Evolutionary conservation across 306 rosid genomes (phyloP).

Genomic region (Quercus bicolor): DNA sequence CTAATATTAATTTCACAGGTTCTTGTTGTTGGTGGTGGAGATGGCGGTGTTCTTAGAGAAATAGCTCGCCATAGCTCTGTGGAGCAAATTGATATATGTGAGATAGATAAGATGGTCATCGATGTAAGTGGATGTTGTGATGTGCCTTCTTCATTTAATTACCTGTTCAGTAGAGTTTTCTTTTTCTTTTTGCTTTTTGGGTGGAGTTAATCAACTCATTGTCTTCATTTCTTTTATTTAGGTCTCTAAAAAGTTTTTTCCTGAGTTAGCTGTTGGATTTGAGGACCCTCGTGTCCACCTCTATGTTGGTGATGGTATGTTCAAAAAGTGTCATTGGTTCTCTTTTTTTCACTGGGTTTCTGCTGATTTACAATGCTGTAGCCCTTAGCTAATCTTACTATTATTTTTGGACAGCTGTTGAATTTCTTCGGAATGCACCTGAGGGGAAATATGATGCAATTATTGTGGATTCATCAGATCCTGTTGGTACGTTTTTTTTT

Average conservation of each 20-base stretch:
- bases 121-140: conserved; percentile 58
- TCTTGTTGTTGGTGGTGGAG: conserved; percentile 99
- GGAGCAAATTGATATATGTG: conserved; percentile 90
- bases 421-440: conserved; percentile 59
- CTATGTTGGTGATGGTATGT: conserved; percentile 80
- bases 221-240: conserved; percentile 23
- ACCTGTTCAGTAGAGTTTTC: background rate
- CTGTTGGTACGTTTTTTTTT: conserved; percentile 64
- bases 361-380: background rate
- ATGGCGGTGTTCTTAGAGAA: conserved; percentile 96
- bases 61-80: conserved; percentile 81
- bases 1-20: conserved; percentile 45
- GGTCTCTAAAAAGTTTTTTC: conserved; percentile 85
- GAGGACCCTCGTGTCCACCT: conserved; percentile 94
- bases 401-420: conserved; percentile 57
- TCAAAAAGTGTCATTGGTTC: conserved; percentile 4
- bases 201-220: conserved; percentile 17
- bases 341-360: conserved; percentile 14
- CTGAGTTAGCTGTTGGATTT: conserved; percentile 84
- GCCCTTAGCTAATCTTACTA: conserved; percentile 3
- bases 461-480: conserved; percentile 97
- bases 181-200: background rate
- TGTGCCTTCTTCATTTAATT: background rate
- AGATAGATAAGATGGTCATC: conserved; percentile 96
- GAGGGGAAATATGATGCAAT: conserved; percentile 85